A percentile compares a stretch with the other conserved stretches of the same genome.
Evolutionary conservation across 441 rosid species (phyloP).

Genomic region (Gossypium lobatum): DNA sequence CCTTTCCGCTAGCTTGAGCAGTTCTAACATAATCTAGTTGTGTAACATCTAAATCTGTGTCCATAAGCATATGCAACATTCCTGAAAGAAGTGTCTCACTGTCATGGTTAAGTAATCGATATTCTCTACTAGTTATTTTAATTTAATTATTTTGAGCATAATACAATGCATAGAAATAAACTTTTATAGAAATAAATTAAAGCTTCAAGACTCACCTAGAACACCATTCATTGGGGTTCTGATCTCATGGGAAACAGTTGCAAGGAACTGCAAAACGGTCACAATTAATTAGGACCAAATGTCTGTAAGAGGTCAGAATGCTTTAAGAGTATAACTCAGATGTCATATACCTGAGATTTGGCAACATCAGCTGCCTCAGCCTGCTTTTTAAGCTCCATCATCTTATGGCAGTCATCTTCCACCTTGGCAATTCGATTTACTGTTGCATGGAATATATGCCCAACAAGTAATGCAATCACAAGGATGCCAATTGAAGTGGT

Average conservation of each 20-base stretch:
- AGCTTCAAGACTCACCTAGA: slow-evolving; percentile 55
- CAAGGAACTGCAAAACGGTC: slow-evolving; percentile 67
- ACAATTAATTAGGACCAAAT: slow-evolving; percentile 16
- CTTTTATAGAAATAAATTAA: neutral
- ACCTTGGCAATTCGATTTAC: slow-evolving; percentile 72
- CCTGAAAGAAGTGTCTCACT: slow-evolving; percentile 36
- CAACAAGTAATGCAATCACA: slow-evolving; percentile 72
- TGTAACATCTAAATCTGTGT: slow-evolving; percentile 74
- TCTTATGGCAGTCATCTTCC: slow-evolving; percentile 66
- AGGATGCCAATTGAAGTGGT: slow-evolving; percentile 53
- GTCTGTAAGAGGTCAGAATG: neutral
- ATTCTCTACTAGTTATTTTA: neutral
- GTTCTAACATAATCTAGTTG: slow-evolving; percentile 85
- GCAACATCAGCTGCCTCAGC: slow-evolving; percentile 95
- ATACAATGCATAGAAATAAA: neutral
- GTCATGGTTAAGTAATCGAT: slow-evolving; percentile 1
- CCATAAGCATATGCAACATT: slow-evolving; percentile 84
- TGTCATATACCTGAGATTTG: slow-evolving; percentile 70
- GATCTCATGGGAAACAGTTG: slow-evolving; percentile 96
- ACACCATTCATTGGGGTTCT: slow-evolving; percentile 98
- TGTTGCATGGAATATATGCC: slow-evolving; percentile 72
- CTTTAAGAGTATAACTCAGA: slow-evolving; percentile 8
- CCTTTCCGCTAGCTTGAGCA: slow-evolving; percentile 89
- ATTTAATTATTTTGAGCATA: neutral
- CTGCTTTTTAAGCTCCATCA: slow-evolving; percentile 66